A percentile compares a stretch with the other conserved stretches of the same genome.
phyloP scores from a whole-genome alignment of 2,329 filamentous ascomycete species.

The Leptographium galeiforme region DNA sequence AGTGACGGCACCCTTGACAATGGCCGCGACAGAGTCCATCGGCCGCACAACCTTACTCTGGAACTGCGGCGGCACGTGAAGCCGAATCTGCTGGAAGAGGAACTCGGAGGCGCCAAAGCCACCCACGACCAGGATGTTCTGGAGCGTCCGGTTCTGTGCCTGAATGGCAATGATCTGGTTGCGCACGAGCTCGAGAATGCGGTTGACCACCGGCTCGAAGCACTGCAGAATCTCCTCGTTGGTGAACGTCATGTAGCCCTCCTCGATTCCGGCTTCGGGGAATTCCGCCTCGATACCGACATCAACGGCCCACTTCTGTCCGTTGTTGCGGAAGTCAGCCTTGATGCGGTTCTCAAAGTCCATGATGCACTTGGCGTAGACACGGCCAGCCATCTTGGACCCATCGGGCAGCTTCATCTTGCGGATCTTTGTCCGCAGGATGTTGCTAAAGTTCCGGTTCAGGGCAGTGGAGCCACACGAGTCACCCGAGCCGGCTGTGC shows the following conservation, averaged over 20 bases:
- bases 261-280: conserved; percentile 93
- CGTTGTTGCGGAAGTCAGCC: conserved; percentile 97
- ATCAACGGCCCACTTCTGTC: conserved; percentile 97
- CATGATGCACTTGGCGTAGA: conserved; percentile 99
- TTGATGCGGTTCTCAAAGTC: conserved; percentile 99
- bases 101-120: conserved; percentile 98
- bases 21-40: conserved; percentile 97
- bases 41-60: conserved; percentile 95
- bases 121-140: conserved; percentile 95
- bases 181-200: conserved; percentile 86
- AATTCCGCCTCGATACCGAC: conserved; percentile 98
- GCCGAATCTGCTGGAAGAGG: conserved; percentile 97
- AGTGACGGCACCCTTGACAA: conserved; percentile 95
- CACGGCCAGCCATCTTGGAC: conserved; percentile 92
- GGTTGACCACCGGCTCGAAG: conserved; percentile 95
- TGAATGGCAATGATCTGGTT: conserved; percentile 99
- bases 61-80: conserved; percentile 95
- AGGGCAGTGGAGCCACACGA: conserved; percentile 96
- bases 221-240: conserved; percentile 98
- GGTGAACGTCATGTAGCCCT: conserved; percentile 99
- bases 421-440: conserved; percentile 89
- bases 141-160: conserved; percentile 82
- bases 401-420: conserved; percentile 99
- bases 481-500: conserved; percentile 91
- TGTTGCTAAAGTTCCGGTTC: conserved; percentile 97